These are phyloP conservation scores for Sporothrix brunneoviolacea DNA, from an alignment of 2,329 filamentous ascomycete genomes.

Conservation along the genomic window DNA sequence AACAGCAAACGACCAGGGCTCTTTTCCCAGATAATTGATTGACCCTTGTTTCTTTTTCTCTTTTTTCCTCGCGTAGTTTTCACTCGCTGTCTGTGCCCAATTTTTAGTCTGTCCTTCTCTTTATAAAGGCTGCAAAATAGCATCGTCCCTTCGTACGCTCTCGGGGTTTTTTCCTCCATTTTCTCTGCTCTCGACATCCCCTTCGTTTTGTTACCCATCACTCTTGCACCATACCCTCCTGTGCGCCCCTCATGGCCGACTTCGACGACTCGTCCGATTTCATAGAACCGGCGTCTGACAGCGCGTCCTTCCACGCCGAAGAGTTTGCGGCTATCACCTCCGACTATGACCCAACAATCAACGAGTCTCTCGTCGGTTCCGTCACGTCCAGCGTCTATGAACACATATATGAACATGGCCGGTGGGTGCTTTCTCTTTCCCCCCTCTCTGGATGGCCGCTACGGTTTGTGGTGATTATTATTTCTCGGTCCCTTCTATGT, in stretches of 20 bases:
- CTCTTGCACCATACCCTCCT: neutral
- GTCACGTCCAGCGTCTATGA: constrained; percentile 34
- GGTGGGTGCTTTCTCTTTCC: constrained; percentile 21
- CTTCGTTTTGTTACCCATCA: too few species aligned
- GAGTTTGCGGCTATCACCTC: constrained; percentile 27
- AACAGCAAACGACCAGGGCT: too few species aligned
- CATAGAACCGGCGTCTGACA: constrained; percentile 19
- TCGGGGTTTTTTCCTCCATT: too few species aligned
- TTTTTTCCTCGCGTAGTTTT: neutral
- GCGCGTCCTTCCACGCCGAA: constrained; percentile 12
- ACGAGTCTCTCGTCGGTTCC: constrained; percentile 30
- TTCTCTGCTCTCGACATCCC: neutral
- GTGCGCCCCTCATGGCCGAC: constrained; percentile 1
- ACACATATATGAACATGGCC: constrained; percentile 32
- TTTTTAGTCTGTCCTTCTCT: too few species aligned
- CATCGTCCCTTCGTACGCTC: too few species aligned
- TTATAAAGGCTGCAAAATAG: neutral
- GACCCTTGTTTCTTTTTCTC: neutral
- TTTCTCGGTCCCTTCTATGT: too few species aligned
- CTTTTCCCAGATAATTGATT: too few species aligned
- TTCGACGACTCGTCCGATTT: constrained; percentile 14
- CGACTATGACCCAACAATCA: constrained; percentile 33
- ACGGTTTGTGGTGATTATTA: neutral
- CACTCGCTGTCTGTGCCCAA: too few species aligned
- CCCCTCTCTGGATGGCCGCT: too few species aligned